phyloP scores from a whole-genome alignment of 306 rosid genomes.

The Citrullus colocynthis region DNA sequence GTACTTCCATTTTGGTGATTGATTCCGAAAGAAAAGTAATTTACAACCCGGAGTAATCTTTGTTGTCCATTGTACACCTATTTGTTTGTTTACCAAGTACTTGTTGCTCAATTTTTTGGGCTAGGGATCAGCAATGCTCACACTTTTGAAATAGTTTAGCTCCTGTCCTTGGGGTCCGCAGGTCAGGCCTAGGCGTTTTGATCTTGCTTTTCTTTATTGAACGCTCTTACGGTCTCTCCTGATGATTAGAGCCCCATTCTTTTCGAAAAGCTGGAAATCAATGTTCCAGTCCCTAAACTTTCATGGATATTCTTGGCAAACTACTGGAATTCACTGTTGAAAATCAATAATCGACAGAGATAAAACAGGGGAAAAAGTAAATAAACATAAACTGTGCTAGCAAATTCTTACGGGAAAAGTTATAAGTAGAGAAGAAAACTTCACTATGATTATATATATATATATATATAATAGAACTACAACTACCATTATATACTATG shows the following conservation, averaged over 20 bases:
- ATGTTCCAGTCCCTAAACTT: background rate
- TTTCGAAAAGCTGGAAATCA: background rate
- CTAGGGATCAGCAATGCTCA: background rate
- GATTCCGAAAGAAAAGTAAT: background rate
- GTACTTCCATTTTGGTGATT: background rate
- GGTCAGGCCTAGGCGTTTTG: background rate
- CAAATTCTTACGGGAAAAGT: background rate
- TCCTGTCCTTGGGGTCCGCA: background rate
- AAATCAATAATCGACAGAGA: background rate
- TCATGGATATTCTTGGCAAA: background rate
- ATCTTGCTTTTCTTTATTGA: background rate
- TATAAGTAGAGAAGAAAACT: background rate
- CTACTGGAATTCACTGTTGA: background rate
- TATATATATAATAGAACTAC: background rate
- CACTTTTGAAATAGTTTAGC: background rate
- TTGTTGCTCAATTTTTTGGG: background rate
- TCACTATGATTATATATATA: background rate
- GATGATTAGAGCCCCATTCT: too few species aligned
- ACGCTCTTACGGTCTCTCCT: background rate
- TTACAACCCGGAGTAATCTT: background rate
- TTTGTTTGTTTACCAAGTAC: background rate
- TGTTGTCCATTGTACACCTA: background rate
- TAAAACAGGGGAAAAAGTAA: background rate
- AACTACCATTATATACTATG: background rate
- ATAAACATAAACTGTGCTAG: background rate